Evolutionary conservation across 2,329 filamentous ascomycete species (phyloP).

Genomic region (Corinectria fuckeliana): DNA sequence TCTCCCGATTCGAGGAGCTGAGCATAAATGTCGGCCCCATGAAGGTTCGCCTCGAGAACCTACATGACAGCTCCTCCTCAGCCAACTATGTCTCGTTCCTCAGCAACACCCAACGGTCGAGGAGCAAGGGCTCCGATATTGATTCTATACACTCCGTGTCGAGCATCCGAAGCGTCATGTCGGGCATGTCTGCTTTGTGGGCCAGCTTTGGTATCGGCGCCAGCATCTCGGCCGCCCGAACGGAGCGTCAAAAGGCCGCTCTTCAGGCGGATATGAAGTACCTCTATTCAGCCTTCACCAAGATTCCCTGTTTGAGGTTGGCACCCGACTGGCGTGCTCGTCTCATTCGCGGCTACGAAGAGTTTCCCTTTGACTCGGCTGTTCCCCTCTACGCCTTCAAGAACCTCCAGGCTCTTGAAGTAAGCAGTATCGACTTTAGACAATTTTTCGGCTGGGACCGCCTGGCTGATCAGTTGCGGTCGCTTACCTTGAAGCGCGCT

Average conservation of each 20-base stretch:
- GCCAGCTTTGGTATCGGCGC: conserved; percentile 83
- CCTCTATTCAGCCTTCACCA: conserved; percentile 97
- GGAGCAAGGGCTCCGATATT: conserved; percentile 79
- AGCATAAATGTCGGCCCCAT: conserved; percentile 91
- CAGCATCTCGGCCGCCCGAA: conserved; percentile 79
- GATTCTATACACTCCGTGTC: conserved; percentile 95
- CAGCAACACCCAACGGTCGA: conserved; percentile 76
- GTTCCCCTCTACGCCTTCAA: conserved; percentile 98
- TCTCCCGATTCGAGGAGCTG: conserved; percentile 94
- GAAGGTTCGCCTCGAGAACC: conserved; percentile 94
- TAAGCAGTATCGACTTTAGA: conserved; percentile 93
- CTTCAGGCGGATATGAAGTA: conserved; percentile 91
- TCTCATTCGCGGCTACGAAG: conserved; percentile 91
- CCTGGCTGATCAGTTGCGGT: conserved; percentile 88
- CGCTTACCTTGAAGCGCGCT: conserved; percentile 85
- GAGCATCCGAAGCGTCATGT: conserved; percentile 96
- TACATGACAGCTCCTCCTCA: conserved; percentile 85
- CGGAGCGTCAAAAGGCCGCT: conserved; percentile 87
- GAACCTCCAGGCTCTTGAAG: conserved; percentile 91
- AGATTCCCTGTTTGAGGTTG: conserved; percentile 89
- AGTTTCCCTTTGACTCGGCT: conserved; percentile 97
- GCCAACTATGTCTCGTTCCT: conserved; percentile 97
- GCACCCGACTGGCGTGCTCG: conserved; percentile 92
- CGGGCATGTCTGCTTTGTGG: conserved; percentile 94
- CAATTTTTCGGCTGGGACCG: conserved; percentile 98